Base-by-base conservation (phyloP, 2,329 filamentous ascomycete genomes). In the Pseudopithomyces maydicus region DNA sequence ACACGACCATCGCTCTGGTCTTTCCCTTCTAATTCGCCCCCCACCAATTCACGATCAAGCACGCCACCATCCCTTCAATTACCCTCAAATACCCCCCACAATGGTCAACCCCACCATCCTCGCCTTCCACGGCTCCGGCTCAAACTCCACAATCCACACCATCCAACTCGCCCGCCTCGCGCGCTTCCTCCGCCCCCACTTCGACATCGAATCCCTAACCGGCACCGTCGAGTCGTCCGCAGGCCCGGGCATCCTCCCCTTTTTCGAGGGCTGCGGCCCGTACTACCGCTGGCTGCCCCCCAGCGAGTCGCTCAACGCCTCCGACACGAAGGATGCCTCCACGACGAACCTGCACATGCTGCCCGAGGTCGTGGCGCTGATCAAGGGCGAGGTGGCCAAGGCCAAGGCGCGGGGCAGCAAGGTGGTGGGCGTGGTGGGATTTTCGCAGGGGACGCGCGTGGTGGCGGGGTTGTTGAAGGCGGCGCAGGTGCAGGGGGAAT, bases 231-330 rank as follows among this genome's bases (percentile, higher is more conserved):
- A 67, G 44, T 69, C 66, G n/a, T 57, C 68, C 51, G 65, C 73
- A 0, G 73, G 73, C 46, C 73, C 73, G 3, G 73, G 73, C 1
- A 55, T 76, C 49, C 71, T 76, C 41, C 73, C 73, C 36, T 74
- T 75, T 62, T 76, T 76, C 62, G 73, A 74, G 49, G 73, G 69
- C 62, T 74, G 70, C 65, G 73, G 71, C 8, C 73, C 73, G 6
- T 76, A 65, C 62, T 59, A 66, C 12, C 70, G 70, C 57, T 76
- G 73, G 73, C 43, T 73, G 0, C 68, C 65, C 1, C 58, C 63
- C 6, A 45, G 42, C 2, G 64, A 68, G 42, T 62, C 62, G 29
- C 50, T 67, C 42, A 61, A 56, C 12, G 17, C 61, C 44, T 54
- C 64, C 4, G 42, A 50, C 6, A 71, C 70, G 62, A 62, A 57